Conservation (phyloP, 140 eudicot genomes). For the Flaveria floridana region DNA sequence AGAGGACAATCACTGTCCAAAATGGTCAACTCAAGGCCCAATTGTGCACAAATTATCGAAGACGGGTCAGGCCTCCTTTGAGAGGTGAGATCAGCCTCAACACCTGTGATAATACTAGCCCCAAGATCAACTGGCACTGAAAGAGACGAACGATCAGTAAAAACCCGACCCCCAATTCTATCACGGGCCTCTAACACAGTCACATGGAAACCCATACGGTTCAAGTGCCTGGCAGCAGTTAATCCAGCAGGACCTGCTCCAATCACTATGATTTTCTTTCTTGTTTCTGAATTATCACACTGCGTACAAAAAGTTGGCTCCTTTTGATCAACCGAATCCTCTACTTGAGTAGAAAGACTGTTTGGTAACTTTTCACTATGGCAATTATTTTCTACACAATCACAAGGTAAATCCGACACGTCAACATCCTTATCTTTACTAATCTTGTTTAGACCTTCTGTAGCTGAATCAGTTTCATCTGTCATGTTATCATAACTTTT, state of each 20-base stretch:
- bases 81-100: conserved; percentile 93
- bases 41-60: conserved; percentile 85
- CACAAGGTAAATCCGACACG: conserved; percentile 26
- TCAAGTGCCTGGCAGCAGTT: conserved; percentile 96
- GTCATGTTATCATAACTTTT: conserved; percentile 35
- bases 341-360: conserved; percentile 27
- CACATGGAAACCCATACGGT: conserved; percentile 80
- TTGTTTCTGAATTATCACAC: conserved; percentile 42
- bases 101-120: conserved; percentile 98
- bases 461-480: conserved; percentile 30
- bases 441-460: conserved; percentile 18
- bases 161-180: conserved; percentile 97
- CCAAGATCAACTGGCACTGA: conserved; percentile 99
- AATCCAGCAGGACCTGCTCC: conserved; percentile 99
- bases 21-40: conserved; percentile 90
- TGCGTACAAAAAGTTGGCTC: conserved; percentile 29
- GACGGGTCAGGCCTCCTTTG: conserved; percentile 97
- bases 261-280: conserved; percentile 62
- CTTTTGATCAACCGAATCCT: conserved; percentile 25
- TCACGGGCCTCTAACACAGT: conserved; percentile 84
- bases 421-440: conserved; percentile 8
- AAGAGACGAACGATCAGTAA: conserved; percentile 82
- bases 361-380: conserved; percentile 26
- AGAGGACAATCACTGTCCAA: conserved; percentile 97
- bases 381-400: conserved; percentile 29